Conservation (phyloP, 768 basidiomycete genomes). For the Psilocybe cyanescens region DNA sequence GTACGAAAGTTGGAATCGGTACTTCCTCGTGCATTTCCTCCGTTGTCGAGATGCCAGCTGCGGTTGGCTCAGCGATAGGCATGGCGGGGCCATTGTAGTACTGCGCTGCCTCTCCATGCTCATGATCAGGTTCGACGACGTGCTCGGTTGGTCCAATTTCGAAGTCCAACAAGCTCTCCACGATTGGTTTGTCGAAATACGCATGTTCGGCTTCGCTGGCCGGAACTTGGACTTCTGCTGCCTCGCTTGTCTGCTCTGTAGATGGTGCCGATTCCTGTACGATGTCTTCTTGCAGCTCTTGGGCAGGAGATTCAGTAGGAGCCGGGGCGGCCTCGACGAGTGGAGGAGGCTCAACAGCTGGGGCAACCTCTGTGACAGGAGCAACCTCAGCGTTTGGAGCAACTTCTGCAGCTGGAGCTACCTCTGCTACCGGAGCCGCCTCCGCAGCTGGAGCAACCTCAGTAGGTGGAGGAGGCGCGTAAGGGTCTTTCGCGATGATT, state of each 20-base stretch:
- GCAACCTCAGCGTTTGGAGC: constrained; percentile 8
- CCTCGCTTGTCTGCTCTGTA: background rate
- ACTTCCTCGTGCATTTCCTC: background rate
- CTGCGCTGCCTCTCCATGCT: constrained; percentile 12
- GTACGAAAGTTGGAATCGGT: background rate
- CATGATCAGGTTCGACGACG: background rate
- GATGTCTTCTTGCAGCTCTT: background rate
- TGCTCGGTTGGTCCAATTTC: constrained; percentile 12
- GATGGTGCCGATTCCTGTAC: background rate
- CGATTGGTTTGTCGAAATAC: constrained; percentile 33
- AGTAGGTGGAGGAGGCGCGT: background rate
- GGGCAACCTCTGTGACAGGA: background rate
- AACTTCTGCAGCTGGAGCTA: background rate
- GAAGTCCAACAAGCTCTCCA: constrained; percentile 25
- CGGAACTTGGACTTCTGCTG: background rate
- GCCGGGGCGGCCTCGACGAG: constrained; percentile 4
- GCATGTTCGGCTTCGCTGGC: constrained; percentile 23
- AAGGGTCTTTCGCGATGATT: constrained; percentile 14
- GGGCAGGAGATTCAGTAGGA: background rate
- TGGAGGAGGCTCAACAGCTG: background rate
- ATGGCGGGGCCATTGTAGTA: constrained; percentile 12
- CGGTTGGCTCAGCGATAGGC: constrained; percentile 12
- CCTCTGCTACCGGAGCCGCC: background rate
- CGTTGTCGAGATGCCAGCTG: background rate
- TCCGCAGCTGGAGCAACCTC: constrained; percentile 10